A percentile compares a stretch with the other conserved stretches of the same genome.
phyloP scores from a whole-genome alignment of 305 asterid species.

The Rubia peregrina region DNA sequence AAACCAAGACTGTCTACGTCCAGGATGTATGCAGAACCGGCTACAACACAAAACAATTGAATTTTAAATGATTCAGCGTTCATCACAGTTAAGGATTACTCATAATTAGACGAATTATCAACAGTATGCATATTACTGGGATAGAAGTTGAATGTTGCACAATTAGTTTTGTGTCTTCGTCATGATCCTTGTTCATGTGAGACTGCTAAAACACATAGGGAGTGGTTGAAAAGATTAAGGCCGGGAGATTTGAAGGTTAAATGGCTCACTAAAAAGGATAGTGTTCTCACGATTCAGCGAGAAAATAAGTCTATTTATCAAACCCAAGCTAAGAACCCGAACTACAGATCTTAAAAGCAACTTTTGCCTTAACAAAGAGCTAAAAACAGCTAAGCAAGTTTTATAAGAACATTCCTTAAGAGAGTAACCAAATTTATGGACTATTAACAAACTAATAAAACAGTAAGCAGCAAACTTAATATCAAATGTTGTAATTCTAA shows the following conservation, averaged over 20 bases:
- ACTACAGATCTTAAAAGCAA: not conserved
- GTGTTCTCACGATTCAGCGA: not conserved
- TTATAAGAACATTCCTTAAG: not conserved
- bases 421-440: not conserved
- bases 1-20: slow-evolving; percentile 90
- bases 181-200: slow-evolving; percentile 95
- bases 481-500: slow-evolving; percentile 7
- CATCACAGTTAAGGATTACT: not conserved
- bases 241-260: not conserved
- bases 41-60: slow-evolving; percentile 27
- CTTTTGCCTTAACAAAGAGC: not conserved
- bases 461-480: not conserved
- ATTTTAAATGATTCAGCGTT: not conserved
- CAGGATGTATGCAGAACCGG: slow-evolving; percentile 73
- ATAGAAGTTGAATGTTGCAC: slow-evolving; percentile 75
- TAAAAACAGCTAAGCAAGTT: not conserved
- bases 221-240: too few relatives aligned
- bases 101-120: not conserved
- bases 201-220: slow-evolving; percentile 42
- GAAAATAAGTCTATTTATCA: not conserved
- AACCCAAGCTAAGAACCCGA: not conserved
- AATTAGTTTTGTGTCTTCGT: slow-evolving; percentile 77
- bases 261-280: not conserved
- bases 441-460: not conserved
- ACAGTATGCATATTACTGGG: slow-evolving; percentile 44